phyloP scores from a whole-genome alignment of 2,329 filamentous ascomycete genomes.

The Pseudopyricularia javanii region DNA sequence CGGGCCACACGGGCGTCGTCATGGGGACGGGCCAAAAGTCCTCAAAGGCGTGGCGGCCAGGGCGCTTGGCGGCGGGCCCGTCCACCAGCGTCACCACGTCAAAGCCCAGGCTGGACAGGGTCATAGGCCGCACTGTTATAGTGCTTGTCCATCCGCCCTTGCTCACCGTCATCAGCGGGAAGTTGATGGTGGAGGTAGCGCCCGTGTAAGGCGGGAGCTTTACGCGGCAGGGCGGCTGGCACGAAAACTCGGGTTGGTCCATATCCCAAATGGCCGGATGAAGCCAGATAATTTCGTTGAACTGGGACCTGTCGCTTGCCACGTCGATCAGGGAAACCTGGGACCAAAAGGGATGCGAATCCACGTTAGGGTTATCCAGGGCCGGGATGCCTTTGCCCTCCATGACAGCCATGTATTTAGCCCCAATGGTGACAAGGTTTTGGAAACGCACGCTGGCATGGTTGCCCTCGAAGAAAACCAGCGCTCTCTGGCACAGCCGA shows the following conservation, averaged over 20 bases:
- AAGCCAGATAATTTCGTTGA: slow-evolving; percentile 12
- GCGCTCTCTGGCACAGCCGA: slow-evolving; percentile 12
- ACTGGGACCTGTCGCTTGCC: slow-evolving; percentile 4
- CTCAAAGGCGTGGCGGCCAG: too few species aligned
- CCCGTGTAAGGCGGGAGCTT: slow-evolving; percentile 15
- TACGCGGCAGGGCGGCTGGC: slow-evolving; percentile 14
- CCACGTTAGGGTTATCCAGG: slow-evolving; percentile 14
- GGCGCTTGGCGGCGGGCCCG: too few species aligned
- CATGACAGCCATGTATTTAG: slow-evolving; percentile 14
- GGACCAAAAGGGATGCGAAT: slow-evolving; percentile 15
- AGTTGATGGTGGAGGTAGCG: slow-evolving; percentile 16
- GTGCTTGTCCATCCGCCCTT: slow-evolving; percentile 16
- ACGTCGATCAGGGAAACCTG: slow-evolving; percentile 11
- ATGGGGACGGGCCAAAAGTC: too few species aligned
- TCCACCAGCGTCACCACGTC: slow-evolving; percentile 13
- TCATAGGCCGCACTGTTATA: slow-evolving; percentile 15
- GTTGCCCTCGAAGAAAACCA: slow-evolving; percentile 11
- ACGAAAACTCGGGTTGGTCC: slow-evolving; percentile 15
- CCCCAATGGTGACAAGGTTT: slow-evolving; percentile 17
- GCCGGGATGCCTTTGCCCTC: slow-evolving; percentile 14
- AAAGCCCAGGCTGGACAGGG: slow-evolving; percentile 13
- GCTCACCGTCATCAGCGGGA: slow-evolving; percentile 17
- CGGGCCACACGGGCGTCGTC: too few species aligned
- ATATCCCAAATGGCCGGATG: slow-evolving; percentile 17
- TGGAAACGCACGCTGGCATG: slow-evolving; percentile 10